phyloP scores from a whole-genome alignment of 208 protist species.

The Herpetomonas samuelpessoai region DNA sequence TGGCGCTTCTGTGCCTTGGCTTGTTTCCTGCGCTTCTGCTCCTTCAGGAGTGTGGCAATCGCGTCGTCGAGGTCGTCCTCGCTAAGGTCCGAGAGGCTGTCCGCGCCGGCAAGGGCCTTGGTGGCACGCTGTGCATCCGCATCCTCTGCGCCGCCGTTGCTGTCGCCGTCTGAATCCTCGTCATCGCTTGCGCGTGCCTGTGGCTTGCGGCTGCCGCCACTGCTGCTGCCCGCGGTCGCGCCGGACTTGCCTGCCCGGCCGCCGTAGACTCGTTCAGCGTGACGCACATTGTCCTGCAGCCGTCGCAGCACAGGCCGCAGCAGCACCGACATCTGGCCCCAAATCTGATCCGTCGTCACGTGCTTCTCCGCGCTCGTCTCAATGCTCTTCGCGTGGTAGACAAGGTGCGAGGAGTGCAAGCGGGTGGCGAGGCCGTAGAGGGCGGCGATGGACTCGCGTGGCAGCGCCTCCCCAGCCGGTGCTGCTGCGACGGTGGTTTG shows the following conservation, averaged over 20 bases:
- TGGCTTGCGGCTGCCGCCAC: neutral
- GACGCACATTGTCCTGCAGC: constrained; percentile 61
- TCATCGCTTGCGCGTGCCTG: constrained; percentile 6
- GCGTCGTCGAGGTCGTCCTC: constrained; percentile 88
- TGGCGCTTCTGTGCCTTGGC: constrained; percentile 17
- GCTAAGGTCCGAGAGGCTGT: constrained; percentile 37
- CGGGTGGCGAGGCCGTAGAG: constrained; percentile 73
- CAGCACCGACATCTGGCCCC: constrained; percentile 82
- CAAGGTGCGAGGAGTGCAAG: constrained; percentile 69
- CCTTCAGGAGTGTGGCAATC: constrained; percentile 51
- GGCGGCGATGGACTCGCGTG: constrained; percentile 62
- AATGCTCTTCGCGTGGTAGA: constrained; percentile 49
- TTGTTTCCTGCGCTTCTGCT: constrained; percentile 24
- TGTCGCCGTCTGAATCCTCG: constrained; percentile 8
- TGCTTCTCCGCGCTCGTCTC: constrained; percentile 55
- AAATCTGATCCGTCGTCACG: constrained; percentile 86
- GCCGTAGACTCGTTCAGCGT: constrained; percentile 40
- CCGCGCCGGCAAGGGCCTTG: constrained; percentile 17
- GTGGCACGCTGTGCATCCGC: constrained; percentile 7
- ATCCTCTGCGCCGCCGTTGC: constrained; percentile 2
- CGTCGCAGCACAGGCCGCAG: constrained; percentile 76
- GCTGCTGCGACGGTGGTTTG: neutral
- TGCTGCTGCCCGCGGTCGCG: neutral
- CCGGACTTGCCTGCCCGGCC: neutral
- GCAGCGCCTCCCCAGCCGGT: constrained; percentile 27